Evolutionary conservation across 1,139 yeast species (phyloP), one percentile per base, ranked within the genome.

Genomic region (Candida tetrigidarum): DNA sequence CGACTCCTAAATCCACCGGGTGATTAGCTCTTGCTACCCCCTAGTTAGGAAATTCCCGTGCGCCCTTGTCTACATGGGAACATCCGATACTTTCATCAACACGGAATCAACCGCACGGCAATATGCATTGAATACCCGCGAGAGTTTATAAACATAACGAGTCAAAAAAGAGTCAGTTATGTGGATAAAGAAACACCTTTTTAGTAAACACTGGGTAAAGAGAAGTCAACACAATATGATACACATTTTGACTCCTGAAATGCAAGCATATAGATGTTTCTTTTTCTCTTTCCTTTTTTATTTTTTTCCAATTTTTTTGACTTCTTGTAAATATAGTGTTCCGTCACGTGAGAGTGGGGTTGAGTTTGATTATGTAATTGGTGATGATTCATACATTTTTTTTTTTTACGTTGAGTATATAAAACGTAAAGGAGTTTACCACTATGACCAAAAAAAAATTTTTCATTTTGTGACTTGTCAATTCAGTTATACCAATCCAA

Each of bases 1-100:
- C 49, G 43, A 18, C 36, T 60, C 11, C 29, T 61, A 3, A 52
- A 50, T 30, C 27, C 42, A 8, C 32, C 32, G 12, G 32, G 14
- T 12, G 11, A 28, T 28, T 2, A 59, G 78, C 2, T 54, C 75
- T 2, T 68, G 64, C 46, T 70, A 64, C 49, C 51, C 74, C 47
- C 14, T 64, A 3, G 53, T 56, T 19, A 49, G 52, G 19, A 51
- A 43, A 23, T 62, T 57, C 39, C 77, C 77, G 4, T 74, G 80
- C 79, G 59, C 59, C 48, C 48, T 54, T n/a, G 35, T 77, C 78
- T 8, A 54, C 55, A 25, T 47, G 49, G n/a, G 43, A 55, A 52
- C 28, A 67, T 62, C 43, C 39, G 41, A 9, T 38, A 40, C 11
- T 64, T 39, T 50, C 40, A 44, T 22, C 50, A 49, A 16, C 57